Evolutionary conservation across 129 eudicot species (phyloP).

Genomic region (Pseudognaphalium luteoalbum): DNA sequence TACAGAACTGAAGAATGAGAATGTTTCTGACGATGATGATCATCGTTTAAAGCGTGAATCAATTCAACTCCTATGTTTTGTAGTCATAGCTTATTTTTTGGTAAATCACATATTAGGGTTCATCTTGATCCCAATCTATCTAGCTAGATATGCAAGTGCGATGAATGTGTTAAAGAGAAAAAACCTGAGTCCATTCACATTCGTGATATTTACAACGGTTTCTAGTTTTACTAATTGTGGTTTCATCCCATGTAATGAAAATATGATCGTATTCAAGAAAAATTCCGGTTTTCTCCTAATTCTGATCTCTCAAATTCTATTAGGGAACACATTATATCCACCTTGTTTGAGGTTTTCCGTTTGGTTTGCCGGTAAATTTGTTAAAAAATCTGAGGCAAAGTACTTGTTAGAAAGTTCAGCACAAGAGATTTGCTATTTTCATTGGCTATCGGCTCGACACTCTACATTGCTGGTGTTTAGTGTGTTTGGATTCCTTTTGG

Average conservation of each 20-base stretch:
- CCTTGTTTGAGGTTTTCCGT: slow-evolving; percentile 34
- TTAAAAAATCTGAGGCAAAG: slow-evolving; percentile 34
- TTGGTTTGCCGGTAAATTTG: slow-evolving; percentile 26
- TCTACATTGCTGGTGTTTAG: slow-evolving; percentile 30
- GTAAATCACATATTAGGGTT: slow-evolving; percentile 20
- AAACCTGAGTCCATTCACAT: not conserved
- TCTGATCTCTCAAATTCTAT: slow-evolving; percentile 42
- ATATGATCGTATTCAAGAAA: slow-evolving; percentile 56
- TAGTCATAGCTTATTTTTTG: slow-evolving; percentile 18
- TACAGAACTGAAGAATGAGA: not conserved
- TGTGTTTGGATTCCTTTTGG: slow-evolving; percentile 43
- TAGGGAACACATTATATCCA: slow-evolving; percentile 61
- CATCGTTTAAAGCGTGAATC: not conserved
- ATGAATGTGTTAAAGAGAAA: not conserved
- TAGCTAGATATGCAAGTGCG: not conserved
- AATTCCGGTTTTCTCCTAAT: slow-evolving; percentile 51
- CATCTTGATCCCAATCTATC: slow-evolving; percentile 4
- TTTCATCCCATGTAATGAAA: slow-evolving; percentile 63
- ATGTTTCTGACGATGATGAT: not conserved
- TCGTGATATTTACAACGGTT: slow-evolving; percentile 28
- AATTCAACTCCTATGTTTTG: not conserved
- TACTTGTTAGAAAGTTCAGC: slow-evolving; percentile 41
- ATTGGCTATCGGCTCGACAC: slow-evolving; percentile 41
- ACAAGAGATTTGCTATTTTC: slow-evolving; percentile 33
- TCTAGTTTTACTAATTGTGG: slow-evolving; percentile 61